phyloP scores from a whole-genome alignment of 2,329 filamentous ascomycete genomes.

The Sarocladiaceae sp. region DNA sequence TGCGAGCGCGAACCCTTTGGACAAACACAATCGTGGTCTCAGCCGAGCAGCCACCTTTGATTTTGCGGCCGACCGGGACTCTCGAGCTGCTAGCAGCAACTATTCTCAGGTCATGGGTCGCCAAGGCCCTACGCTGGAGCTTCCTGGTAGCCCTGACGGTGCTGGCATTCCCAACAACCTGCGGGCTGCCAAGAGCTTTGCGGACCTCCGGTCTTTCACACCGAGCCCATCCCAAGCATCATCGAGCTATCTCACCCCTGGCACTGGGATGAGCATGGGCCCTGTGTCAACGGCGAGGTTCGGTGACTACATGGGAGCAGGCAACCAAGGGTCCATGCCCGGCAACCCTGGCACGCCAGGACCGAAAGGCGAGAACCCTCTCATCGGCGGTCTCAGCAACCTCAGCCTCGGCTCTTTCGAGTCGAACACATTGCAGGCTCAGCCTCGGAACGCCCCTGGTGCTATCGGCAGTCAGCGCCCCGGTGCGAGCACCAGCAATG shows the following conservation, averaged over 20 bases:
- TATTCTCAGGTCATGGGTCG: conserved; percentile 71
- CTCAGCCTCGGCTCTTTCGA: conserved; percentile 51
- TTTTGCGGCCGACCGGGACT: conserved; percentile 78
- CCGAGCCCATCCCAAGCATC: conserved; percentile 84
- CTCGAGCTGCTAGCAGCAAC: conserved; percentile 59
- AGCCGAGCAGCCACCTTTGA: conserved; percentile 97
- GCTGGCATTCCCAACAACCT: conserved; percentile 69
- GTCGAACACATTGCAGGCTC: conserved; percentile 31
- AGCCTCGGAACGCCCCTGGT: conserved; percentile 47
- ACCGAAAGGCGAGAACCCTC: conserved; percentile 32
- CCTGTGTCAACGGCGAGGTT: conserved; percentile 35
- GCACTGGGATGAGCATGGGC: conserved; percentile 48
- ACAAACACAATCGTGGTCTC: conserved; percentile 76
- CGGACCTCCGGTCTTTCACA: conserved; percentile 90
- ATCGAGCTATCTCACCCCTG: conserved; percentile 64
- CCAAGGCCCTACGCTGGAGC: conserved; percentile 79
- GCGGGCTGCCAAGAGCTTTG: conserved; percentile 92
- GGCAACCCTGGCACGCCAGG: conserved; percentile 34
- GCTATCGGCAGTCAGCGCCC: conserved; percentile 64
- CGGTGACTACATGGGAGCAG: conserved; percentile 39
- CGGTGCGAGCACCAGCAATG: conserved; percentile 38
- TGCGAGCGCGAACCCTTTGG: conserved; percentile 60
- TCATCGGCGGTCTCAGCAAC: conserved; percentile 45
- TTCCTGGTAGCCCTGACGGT: conserved; percentile 72
- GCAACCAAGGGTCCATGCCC: conserved; percentile 22